Evolutionary conservation across 2,329 filamentous ascomycete genomes (phyloP).

Genomic region (Gnomoniopsis smithogilvyi): DNA sequence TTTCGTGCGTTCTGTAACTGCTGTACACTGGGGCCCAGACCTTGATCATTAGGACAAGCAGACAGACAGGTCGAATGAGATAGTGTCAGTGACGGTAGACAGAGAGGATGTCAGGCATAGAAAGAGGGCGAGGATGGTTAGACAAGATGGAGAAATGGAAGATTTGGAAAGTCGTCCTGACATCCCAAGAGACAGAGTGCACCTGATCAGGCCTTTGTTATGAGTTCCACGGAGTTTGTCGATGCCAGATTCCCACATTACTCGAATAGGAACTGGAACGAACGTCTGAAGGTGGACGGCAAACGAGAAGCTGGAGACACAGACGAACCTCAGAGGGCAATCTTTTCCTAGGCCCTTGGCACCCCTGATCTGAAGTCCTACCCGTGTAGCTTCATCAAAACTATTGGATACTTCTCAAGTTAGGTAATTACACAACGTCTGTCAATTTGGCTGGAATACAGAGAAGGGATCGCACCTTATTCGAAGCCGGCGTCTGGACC

Average conservation of each 20-base stretch:
- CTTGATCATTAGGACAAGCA: neutral
- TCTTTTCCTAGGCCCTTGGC: no score
- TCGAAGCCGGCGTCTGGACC: slow-evolving; percentile 9
- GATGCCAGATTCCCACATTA: neutral
- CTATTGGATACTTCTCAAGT: neutral
- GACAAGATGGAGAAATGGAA: neutral
- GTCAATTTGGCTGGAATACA: slow-evolving; percentile 2
- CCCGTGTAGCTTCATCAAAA: neutral
- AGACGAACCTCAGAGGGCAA: neutral
- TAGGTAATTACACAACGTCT: slow-evolving; percentile 6
- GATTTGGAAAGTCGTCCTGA: neutral
- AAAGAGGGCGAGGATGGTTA: neutral
- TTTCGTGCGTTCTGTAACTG: neutral
- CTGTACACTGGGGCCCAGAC: neutral
- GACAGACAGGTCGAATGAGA: neutral
- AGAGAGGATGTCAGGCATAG: neutral
- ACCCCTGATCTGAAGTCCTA: neutral
- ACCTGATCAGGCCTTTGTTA: neutral
- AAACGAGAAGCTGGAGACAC: neutral
- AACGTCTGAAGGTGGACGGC: neutral
- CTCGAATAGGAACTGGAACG: neutral
- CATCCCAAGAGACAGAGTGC: neutral
- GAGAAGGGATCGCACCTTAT: neutral
- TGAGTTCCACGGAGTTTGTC: neutral
- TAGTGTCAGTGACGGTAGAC: neutral